Percentiles rank a stretch among this genome's conserved stretches.
Evolutionary conservation across 1,139 yeast genomes (phyloP).

Genomic region (Scheffersomyces quercinus): DNA sequence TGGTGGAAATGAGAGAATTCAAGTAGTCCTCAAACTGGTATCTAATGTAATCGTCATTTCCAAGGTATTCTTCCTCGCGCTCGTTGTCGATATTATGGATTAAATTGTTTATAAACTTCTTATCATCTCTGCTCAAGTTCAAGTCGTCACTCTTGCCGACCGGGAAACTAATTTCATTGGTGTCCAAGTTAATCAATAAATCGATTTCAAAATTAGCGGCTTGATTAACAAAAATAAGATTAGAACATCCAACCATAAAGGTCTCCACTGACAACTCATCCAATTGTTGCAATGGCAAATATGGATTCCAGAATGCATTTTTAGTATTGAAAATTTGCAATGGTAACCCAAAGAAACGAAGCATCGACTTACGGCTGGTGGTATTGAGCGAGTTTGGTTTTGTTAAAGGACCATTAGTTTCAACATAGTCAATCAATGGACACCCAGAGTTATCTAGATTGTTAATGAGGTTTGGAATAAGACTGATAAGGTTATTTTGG

Average conservation of each 20-base stretch:
- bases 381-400: conserved; percentile 75
- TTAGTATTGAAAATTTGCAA: conserved; percentile 76
- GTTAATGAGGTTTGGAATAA: conserved; percentile 76
- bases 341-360: conserved; percentile 85
- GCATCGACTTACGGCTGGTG: conserved; percentile 73
- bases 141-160: conserved; percentile 38
- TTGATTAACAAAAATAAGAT: conserved; percentile 73
- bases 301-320: conserved; percentile 90
- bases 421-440: conserved; percentile 64
- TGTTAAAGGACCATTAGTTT: conserved; percentile 46
- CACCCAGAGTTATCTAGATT: conserved; percentile 79
- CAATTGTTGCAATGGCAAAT: conserved; percentile 87
- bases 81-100: conserved; percentile 19
- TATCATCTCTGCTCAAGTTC: conserved; percentile 63
- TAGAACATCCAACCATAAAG: conserved; percentile 86
- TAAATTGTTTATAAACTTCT: conserved; percentile 63
- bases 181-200: conserved; percentile 40
- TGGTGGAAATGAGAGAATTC: conserved; percentile 70
- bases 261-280: conserved; percentile 68
- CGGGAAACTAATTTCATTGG: conserved; percentile 46
- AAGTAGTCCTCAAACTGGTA: conserved; percentile 88
- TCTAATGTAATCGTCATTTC: conserved; percentile 89
- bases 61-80: conserved; percentile 39
- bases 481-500: conserved; percentile 69
- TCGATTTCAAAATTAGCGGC: conserved; percentile 55